A percentile compares a stretch with the other conserved stretches of the same genome.
Conservation (phyloP, 1,139 yeast species). For the Diutina siamensis region DNA sequence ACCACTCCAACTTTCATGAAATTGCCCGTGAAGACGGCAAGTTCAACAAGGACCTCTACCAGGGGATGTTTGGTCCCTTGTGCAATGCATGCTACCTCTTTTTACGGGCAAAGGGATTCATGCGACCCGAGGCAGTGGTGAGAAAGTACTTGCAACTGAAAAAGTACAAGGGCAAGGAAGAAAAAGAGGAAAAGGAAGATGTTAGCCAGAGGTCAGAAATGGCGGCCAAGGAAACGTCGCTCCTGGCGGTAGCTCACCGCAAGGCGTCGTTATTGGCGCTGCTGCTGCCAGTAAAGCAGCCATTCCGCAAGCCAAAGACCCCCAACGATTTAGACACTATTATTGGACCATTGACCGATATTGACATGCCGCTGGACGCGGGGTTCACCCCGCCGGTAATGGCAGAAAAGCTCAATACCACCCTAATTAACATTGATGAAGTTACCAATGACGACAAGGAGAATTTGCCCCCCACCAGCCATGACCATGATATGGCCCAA, state of each 20-base stretch:
- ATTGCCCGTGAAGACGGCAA: slow-evolving; percentile 24
- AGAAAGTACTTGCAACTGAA: slow-evolving; percentile 38
- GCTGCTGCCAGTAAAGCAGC: neutral
- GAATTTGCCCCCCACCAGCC: slow-evolving; percentile 26
- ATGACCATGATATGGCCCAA: slow-evolving; percentile 17
- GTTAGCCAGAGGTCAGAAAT: neutral
- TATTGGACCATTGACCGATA: slow-evolving; percentile 43
- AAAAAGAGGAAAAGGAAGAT: slow-evolving; percentile 18
- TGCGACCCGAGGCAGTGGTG: slow-evolving; percentile 39
- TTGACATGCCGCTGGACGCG: slow-evolving; percentile 31
- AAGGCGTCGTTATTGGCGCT: neutral
- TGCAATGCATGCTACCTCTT: slow-evolving; percentile 41
- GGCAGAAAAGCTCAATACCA: slow-evolving; percentile 36
- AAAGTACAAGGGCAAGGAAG: slow-evolving; percentile 26
- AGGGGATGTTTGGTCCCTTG: slow-evolving; percentile 41
- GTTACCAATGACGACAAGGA: slow-evolving; percentile 26
- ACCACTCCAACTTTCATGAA: slow-evolving; percentile 27
- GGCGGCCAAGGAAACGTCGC: neutral
- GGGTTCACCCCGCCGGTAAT: slow-evolving; percentile 22
- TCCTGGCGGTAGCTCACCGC: neutral
- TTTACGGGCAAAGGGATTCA: slow-evolving; percentile 37
- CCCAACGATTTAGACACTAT: slow-evolving; percentile 18
- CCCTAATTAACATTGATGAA: slow-evolving; percentile 30
- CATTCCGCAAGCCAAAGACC: neutral
- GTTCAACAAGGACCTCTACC: slow-evolving; percentile 31